Evolutionary conservation across 768 basidiomycete genomes (phyloP).

Genomic region (Guyanaporus albipodus): DNA sequence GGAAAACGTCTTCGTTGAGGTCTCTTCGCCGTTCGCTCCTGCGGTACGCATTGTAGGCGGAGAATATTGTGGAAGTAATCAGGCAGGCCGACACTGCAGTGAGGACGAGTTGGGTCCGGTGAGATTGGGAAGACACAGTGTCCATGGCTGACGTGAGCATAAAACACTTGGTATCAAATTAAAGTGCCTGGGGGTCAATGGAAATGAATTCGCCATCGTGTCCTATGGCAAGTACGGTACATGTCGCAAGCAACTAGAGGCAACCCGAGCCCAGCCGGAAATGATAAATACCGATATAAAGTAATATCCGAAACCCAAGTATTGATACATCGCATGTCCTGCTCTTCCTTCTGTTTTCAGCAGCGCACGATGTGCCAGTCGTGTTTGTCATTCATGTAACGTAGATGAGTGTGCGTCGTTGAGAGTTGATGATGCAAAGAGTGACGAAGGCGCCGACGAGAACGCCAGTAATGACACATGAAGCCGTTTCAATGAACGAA

Average conservation of each 20-base stretch:
- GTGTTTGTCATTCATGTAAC: slow-evolving; percentile 24
- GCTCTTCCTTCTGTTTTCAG: slow-evolving; percentile 1
- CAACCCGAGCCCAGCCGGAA: slow-evolving; percentile 9
- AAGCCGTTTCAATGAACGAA: slow-evolving; percentile 36
- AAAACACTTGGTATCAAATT: too few species aligned
- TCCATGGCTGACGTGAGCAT: slow-evolving; percentile 19
- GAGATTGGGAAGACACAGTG: slow-evolving; percentile 38
- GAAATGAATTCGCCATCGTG: slow-evolving; percentile 1
- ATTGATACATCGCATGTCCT: slow-evolving; percentile 20
- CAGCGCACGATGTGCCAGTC: background rate
- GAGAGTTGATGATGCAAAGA: slow-evolving; percentile 45
- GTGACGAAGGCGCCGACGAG: slow-evolving; percentile 56
- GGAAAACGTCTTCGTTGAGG: slow-evolving; percentile 54
- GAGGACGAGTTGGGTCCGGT: slow-evolving; percentile 60
- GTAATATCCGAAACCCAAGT: slow-evolving; percentile 13
- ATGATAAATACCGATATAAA: slow-evolving; percentile 30
- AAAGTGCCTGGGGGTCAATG: too few species aligned
- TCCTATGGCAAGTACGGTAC: background rate
- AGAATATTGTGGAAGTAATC: slow-evolving; percentile 55
- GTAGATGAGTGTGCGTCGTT: slow-evolving; percentile 44
- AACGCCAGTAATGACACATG: slow-evolving; percentile 54
- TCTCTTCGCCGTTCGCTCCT: slow-evolving; percentile 47
- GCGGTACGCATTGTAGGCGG: slow-evolving; percentile 50
- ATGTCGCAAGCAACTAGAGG: slow-evolving; percentile 3
- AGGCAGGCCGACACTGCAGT: slow-evolving; percentile 64